phyloP scores from a whole-genome alignment of 352 stramenopile genomes.

The Lagenidium sp. region DNA sequence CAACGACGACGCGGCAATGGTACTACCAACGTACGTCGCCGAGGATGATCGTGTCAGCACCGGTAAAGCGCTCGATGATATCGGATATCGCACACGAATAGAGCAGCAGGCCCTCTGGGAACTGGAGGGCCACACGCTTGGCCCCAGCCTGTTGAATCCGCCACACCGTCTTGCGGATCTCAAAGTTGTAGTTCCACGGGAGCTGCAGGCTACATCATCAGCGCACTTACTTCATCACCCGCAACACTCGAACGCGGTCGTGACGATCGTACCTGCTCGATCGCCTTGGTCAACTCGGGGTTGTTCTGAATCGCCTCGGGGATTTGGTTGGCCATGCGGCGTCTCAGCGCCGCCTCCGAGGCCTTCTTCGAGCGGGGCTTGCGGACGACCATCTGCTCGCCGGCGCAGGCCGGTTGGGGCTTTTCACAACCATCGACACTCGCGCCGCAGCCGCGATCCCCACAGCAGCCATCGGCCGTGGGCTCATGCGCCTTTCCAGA shows the following conservation, averaged over 20 bases:
- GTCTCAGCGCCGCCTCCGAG: slow-evolving; percentile 41
- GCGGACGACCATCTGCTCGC: slow-evolving; percentile 17
- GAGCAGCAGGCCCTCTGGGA: slow-evolving; percentile 97
- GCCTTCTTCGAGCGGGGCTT: slow-evolving; percentile 51
- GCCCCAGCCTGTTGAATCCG: slow-evolving; percentile 86
- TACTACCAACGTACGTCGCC: slow-evolving; percentile 85
- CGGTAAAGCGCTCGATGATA: slow-evolving; percentile 95
- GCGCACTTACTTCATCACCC: neutral
- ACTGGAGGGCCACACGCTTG: slow-evolving; percentile 95
- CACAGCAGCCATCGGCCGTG: slow-evolving; percentile 8
- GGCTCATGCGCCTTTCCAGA: no score
- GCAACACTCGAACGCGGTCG: neutral
- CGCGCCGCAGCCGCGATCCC: neutral
- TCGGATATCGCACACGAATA: slow-evolving; percentile 98
- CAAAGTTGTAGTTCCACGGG: slow-evolving; percentile 98
- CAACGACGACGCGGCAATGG: neutral
- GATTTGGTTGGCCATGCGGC: slow-evolving; percentile 83
- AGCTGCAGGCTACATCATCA: slow-evolving; percentile 35
- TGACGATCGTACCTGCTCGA: slow-evolving; percentile 53
- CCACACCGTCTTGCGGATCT: slow-evolving; percentile 97
- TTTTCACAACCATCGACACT: no score
- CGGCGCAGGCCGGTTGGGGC: no score
- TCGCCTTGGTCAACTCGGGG: slow-evolving; percentile 82
- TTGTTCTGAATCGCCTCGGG: slow-evolving; percentile 88
- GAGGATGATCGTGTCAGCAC: slow-evolving; percentile 90